phyloP scores from a whole-genome alignment of 2,329 filamentous ascomycete genomes.

The Phoma sp. region DNA sequence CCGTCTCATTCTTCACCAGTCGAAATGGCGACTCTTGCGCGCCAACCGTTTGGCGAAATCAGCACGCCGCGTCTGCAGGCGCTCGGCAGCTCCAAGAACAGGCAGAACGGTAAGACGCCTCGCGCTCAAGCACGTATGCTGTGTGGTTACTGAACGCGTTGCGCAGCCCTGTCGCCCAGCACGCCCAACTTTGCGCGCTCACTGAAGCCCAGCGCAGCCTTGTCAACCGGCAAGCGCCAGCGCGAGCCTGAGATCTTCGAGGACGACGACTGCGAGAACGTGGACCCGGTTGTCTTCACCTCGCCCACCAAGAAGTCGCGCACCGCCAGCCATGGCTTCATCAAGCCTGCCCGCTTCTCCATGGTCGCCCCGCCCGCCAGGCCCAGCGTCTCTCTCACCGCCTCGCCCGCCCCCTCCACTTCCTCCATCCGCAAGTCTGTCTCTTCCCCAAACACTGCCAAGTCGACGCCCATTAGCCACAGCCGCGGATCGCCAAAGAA shows the following conservation, averaged over 20 bases:
- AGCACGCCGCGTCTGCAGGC: constrained; percentile 72
- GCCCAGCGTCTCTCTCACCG: constrained; percentile 29
- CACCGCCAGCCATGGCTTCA: constrained; percentile 42
- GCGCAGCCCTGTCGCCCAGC: constrained; percentile 35
- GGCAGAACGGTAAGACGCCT: constrained; percentile 63
- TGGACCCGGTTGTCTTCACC: constrained; percentile 60
- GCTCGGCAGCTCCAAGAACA: constrained; percentile 77
- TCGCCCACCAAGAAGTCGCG: constrained; percentile 63
- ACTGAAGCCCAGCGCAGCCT: constrained; percentile 36
- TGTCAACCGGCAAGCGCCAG: constrained; percentile 53
- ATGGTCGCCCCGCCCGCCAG: constrained; percentile 41
- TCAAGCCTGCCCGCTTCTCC: constrained; percentile 52
- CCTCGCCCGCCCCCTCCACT: constrained; percentile 33
- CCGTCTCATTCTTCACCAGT: constrained; percentile 4
- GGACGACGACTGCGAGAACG: constrained; percentile 63
- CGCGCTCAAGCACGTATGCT: not conserved
- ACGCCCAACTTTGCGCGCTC: constrained; percentile 40
- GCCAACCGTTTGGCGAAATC: constrained; percentile 78
- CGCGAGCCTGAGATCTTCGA: constrained; percentile 53
- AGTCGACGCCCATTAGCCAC: constrained; percentile 52
- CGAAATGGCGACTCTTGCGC: constrained; percentile 55
- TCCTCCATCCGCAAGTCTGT: constrained; percentile 48
- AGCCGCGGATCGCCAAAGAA: constrained; percentile 78
- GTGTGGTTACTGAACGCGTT: constrained; percentile 28
- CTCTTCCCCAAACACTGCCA: constrained; percentile 51